phyloP scores from a whole-genome alignment of 768 basidiomycete genomes.

The Cubamyces sp. region DNA sequence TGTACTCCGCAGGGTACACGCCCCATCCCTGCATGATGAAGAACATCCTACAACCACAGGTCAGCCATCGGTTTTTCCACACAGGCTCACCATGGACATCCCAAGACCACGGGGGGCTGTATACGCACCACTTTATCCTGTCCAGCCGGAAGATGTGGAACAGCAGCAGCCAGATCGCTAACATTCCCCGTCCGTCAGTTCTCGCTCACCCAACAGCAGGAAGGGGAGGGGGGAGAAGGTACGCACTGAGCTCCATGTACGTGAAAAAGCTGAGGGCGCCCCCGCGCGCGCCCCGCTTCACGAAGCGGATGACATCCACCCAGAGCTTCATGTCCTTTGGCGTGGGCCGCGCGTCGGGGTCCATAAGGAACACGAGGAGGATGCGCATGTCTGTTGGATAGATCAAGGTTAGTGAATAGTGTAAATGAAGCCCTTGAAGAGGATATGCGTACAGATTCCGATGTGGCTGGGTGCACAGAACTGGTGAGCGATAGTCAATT shows the following conservation, averaged over 20 bases:
- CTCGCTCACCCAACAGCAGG: not conserved
- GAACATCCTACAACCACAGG: constrained; percentile 39
- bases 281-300: constrained; percentile 52
- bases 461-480: constrained; percentile 46
- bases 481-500: not conserved
- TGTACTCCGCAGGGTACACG: constrained; percentile 33
- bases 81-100: too few relatives aligned
- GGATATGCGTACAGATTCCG: constrained; percentile 48
- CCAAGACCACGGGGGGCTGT: constrained; percentile 23
- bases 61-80: not conserved
- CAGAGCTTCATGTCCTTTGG: constrained; percentile 58
- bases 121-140: constrained; percentile 45
- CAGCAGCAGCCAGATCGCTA: constrained; percentile 46
- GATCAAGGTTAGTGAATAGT: not conserved
- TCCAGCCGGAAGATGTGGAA: constrained; percentile 53
- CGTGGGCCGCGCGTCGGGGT: constrained; percentile 47
- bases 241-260: constrained; percentile 57
- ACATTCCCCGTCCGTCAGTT: not conserved
- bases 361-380: constrained; percentile 51
- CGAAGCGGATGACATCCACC: constrained; percentile 55
- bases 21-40: constrained; percentile 57
- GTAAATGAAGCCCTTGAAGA: not conserved
- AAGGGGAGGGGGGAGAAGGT: not conserved
- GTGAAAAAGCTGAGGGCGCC: constrained; percentile 60
- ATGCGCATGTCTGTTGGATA: constrained; percentile 47